A percentile compares a stretch with the other conserved stretches of the same genome.
phyloP scores from a whole-genome alignment of 1,284 basidiomycete genomes.

The Leccinum griseonigrum region DNA sequence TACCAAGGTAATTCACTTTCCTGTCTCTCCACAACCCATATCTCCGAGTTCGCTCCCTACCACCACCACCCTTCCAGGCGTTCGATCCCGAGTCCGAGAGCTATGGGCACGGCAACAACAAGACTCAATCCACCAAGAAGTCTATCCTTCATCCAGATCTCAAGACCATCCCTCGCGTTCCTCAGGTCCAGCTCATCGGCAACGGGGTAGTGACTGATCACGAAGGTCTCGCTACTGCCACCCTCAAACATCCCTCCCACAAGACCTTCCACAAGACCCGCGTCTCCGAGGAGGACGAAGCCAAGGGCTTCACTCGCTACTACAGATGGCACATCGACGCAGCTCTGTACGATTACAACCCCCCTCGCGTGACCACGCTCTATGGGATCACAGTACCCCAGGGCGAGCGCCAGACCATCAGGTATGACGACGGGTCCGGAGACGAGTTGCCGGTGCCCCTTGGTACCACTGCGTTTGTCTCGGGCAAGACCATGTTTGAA shows the following conservation, averaged over 20 bases:
- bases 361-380: conserved; percentile 88
- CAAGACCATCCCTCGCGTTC: conserved; percentile 83
- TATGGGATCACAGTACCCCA: conserved; percentile 77
- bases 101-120: conserved; percentile 85
- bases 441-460: conserved; percentile 82
- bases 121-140: conserved; percentile 66
- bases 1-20: conserved; percentile 57
- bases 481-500: conserved; percentile 85
- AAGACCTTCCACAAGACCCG: conserved; percentile 85
- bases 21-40: background rate
- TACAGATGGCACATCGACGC: conserved; percentile 96
- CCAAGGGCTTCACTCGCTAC: conserved; percentile 76
- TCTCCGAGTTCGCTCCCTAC: background rate
- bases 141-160: conserved; percentile 83
- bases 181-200: conserved; percentile 86
- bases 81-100: conserved; percentile 73
- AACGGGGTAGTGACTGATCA: conserved; percentile 73
- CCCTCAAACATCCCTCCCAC: conserved; percentile 81
- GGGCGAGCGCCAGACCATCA: conserved; percentile 63
- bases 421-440: conserved; percentile 89
- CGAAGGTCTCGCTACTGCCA: conserved; percentile 72
- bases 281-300: conserved; percentile 77
- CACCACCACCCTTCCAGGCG: conserved; percentile 38
- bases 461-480: conserved; percentile 83
- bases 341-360: conserved; percentile 82